Evolutionary conservation across 108 stramenopile species (phyloP).

Genomic region (Skeletonema menzelii): DNA sequence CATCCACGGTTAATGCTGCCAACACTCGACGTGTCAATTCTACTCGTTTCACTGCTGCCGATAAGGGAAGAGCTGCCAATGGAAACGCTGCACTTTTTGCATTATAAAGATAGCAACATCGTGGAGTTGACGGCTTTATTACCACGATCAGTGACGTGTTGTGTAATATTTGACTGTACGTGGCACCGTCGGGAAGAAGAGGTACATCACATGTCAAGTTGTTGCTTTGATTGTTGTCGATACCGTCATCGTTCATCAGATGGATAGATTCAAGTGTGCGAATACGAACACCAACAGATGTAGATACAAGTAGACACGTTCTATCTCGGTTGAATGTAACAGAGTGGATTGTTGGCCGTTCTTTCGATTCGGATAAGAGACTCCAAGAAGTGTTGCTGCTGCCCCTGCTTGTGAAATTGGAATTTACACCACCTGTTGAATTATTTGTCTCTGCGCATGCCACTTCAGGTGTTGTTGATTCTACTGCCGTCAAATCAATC

Average conservation of each 20-base stretch:
- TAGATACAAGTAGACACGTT: slow-evolving; percentile 41
- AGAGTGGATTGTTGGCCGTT: slow-evolving; percentile 31
- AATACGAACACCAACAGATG: slow-evolving; percentile 40
- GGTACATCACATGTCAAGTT: slow-evolving; percentile 34
- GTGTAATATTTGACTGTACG: slow-evolving; percentile 39
- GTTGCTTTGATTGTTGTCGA: slow-evolving; percentile 4
- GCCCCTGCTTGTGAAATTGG: slow-evolving; percentile 5
- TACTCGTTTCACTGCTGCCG: slow-evolving; percentile 42
- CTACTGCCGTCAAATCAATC: neutral
- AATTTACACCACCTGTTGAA: neutral
- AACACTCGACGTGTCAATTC: slow-evolving; percentile 35
- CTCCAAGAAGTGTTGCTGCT: slow-evolving; percentile 16
- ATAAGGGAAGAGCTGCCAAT: slow-evolving; percentile 34
- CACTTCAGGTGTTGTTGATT: neutral
- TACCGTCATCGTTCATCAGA: neutral
- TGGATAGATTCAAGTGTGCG: slow-evolving; percentile 34
- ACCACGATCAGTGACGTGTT: slow-evolving; percentile 24
- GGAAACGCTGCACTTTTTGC: slow-evolving; percentile 22
- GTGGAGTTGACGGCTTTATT: slow-evolving; percentile 30
- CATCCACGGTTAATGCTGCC: slow-evolving; percentile 40
- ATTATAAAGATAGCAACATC: slow-evolving; percentile 41
- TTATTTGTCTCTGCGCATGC: neutral
- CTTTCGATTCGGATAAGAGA: slow-evolving; percentile 12
- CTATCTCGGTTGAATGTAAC: slow-evolving; percentile 42
- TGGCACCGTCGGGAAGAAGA: slow-evolving; percentile 31